These are phyloP conservation scores for Diplodia scrobiculata DNA, from an alignment of 2,329 filamentous ascomycete genomes.

Conservation along the genomic window DNA sequence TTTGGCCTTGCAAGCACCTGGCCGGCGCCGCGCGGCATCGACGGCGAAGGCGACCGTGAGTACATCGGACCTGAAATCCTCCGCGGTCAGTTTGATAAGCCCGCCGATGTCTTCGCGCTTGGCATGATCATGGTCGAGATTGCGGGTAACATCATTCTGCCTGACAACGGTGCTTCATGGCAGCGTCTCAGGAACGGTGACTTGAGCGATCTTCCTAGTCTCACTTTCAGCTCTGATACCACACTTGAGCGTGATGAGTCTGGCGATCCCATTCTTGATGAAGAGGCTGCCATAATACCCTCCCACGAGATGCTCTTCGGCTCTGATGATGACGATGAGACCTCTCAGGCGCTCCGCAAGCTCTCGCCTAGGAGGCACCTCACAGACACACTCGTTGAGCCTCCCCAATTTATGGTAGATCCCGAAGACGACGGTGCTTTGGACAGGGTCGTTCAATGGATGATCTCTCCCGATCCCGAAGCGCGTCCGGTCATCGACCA, in stretches of 20 bases:
- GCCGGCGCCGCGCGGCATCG: conserved; percentile 74
- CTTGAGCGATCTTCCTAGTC: conserved; percentile 80
- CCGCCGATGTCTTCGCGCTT: conserved; percentile 89
- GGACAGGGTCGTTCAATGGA: conserved; percentile 80
- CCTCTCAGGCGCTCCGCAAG: conserved; percentile 44
- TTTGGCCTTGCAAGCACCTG: conserved; percentile 80
- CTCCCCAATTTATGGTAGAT: conserved; percentile 89
- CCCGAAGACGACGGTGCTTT: conserved; percentile 71
- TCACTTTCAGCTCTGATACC: conserved; percentile 77
- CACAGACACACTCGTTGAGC: conserved; percentile 62
- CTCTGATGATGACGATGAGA: conserved; percentile 42
- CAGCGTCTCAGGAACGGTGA: conserved; percentile 85
- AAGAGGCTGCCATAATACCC: conserved; percentile 35
- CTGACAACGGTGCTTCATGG: conserved; percentile 91
- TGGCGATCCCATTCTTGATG: conserved; percentile 58
- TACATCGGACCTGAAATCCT: conserved; percentile 96
- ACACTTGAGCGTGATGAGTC: conserved; percentile 73
- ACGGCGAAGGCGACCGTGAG: conserved; percentile 91
- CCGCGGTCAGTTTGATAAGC: conserved; percentile 81
- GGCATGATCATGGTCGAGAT: conserved; percentile 94
- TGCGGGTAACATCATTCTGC: conserved; percentile 88
- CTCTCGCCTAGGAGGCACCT: conserved; percentile 35
- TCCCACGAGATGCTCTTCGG: conserved; percentile 39
- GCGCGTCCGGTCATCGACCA: conserved; percentile 74
- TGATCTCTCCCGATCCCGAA: conserved; percentile 76